These are phyloP conservation scores for Citrullus mucosospermus DNA, from an alignment of 306 rosid genomes.

Conservation along the genomic window DNA sequence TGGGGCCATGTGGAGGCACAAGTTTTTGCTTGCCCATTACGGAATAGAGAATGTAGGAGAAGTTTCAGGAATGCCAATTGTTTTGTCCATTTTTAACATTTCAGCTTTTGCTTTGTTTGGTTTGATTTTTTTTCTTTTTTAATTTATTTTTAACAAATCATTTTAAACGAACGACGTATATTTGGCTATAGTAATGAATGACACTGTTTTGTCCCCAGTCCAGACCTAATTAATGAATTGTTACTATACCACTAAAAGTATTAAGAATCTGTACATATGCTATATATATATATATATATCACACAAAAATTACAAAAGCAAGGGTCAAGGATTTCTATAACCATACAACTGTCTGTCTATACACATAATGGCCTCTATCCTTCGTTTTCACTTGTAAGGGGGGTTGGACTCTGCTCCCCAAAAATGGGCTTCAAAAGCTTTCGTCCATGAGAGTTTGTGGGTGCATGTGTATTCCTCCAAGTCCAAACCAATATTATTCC, in stretches of 20 bases:
- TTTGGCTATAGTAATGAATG: not conserved
- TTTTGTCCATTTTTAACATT: not conserved
- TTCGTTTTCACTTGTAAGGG: constrained; percentile 1
- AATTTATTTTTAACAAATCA: not conserved
- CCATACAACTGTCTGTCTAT: not conserved
- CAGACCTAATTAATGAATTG: not conserved
- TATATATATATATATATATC: not conserved
- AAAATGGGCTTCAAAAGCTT: not conserved
- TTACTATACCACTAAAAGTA: not conserved
- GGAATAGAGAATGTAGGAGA: not conserved
- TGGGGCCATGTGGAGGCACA: not conserved
- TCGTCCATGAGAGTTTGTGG: not conserved
- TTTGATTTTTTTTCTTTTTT: not conserved
- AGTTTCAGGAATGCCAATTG: not conserved
- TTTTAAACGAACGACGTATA: not conserved
- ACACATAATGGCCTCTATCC: not conserved
- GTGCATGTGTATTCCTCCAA: not conserved
- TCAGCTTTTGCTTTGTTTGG: not conserved
- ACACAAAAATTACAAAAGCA: not conserved
- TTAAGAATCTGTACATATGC: not conserved
- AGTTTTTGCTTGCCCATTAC: not conserved
- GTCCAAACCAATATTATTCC: not conserved
- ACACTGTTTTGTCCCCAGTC: not conserved
- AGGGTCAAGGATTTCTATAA: not conserved
- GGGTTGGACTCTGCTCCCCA: not conserved